Base-by-base conservation (phyloP, 179 eudicot genomes). In the Patellifolia procumbens region DNA sequence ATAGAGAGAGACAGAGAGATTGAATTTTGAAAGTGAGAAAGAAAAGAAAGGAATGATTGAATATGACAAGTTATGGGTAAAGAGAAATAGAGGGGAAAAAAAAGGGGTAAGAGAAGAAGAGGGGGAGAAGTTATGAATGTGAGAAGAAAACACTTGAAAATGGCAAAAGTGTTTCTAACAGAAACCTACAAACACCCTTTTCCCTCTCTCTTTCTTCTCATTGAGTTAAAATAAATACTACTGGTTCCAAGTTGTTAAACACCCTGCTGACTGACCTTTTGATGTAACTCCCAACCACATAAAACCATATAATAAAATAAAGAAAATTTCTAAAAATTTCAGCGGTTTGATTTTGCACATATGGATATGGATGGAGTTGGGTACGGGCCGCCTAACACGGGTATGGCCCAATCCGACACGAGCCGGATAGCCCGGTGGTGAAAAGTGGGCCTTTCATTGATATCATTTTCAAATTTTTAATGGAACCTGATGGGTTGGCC, bases 101-200 rank as follows among this genome's bases (percentile, higher is more conserved):
- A 63, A 42, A 24, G 17, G 5, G 16, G 55, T 20, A 34, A 22
- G 28, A 20, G 71, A 13, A 20, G 4, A 39, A 28, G 16, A 3
- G 29, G n/a, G 22, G 48, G 65, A 66, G 83, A 78, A 80, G 86
- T 70, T 79, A 77, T 73, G 72, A 82, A 82, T 8, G 72, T 39
- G 78, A 82, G 75, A 77, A 71, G 72, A 79, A 85, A 67, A 65
- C 73, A 79, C 76, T 82, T 37, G 62, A 80, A 80, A 80, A 80
- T 76, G 73, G 83, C 72, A 77, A 80, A 85, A 78, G 73, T 78
- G 77, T 85, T 78, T 75, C 29, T 80, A 80, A 80, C 82, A 78
- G 82, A 85, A 82, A 59, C 78, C 77, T 77, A 72, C 74, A 78
- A 77, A 74, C 34, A 26, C 7, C 42, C 48, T 28, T 19, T 13